Evolutionary conservation across 352 stramenopile species (phyloP), one percentile per base, ranked within the genome.

Genomic region (Phytophthora ramorum): DNA sequence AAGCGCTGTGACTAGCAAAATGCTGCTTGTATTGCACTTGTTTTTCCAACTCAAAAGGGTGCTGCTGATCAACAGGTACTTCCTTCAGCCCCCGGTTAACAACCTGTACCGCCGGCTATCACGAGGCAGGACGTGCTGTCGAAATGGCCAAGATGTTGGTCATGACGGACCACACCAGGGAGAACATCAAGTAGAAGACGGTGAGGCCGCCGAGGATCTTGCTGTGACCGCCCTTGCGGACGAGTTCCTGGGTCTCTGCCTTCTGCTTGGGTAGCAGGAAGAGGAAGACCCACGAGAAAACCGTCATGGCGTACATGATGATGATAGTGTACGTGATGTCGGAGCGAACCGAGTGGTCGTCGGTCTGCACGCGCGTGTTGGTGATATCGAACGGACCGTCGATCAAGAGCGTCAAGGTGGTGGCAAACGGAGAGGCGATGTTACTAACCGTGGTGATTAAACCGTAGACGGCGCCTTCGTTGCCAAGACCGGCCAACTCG

Each of bases 81-180:
- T 32, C 26, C 4, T 32, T 4, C 26, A 32, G 4, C 26, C 32
- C 7, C 13, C 22, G 14, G 13, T 67, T 62, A 76, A 53, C 71
- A 80, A n/a, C 72, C 69, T 12, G 34, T 44, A 41, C 75, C 75
- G n/a, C 75, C 75, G 13, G 63, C 75, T 51, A 83, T 75, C 4
- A 67, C 38, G 14, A 81, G 32, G 40, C 75, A 83, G 30, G 61
- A 73, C 12, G 75, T 83, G 22, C 60, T 67, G 32, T 72, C 62
- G 46, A 66, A 12, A 81, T 81, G 13, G 63, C 71, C 60, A 81
- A 65, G 34, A 75, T 63, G 46, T 79, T 78, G 37, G 63, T 70
- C 66, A 69, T 76, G 5, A 80, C 20, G 1, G 75, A 80, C 65
- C 75, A 83, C 0, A 69, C 13, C 7, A 80, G 51, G 0, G 63